Conservation (phyloP, 495 filamentous ascomycete genomes). For the Peziza echinospora region DNA sequence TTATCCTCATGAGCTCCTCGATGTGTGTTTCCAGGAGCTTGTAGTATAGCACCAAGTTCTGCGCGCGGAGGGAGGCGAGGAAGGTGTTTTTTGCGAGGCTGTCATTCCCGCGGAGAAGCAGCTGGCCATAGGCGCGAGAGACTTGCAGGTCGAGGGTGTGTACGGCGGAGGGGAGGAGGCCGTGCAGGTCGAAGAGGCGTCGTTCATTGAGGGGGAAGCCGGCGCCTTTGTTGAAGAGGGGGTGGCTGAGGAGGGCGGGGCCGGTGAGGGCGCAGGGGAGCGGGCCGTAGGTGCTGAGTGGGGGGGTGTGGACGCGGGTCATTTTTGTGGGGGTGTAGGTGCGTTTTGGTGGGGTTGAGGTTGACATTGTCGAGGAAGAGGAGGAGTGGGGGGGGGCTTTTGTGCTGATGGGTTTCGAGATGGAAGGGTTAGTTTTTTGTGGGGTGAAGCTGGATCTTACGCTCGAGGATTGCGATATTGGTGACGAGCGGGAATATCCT, state of each 20-base stretch:
- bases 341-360: too few species aligned
- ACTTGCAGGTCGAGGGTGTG: constrained; percentile 68
- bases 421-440: too few species aligned
- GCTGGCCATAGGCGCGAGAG: constrained; percentile 57
- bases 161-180: constrained; percentile 46
- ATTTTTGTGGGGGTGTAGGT: too few species aligned
- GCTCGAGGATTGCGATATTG: too few species aligned
- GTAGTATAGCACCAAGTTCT: constrained; percentile 33
- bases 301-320: too few species aligned
- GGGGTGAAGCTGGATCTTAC: too few species aligned
- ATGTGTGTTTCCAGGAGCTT: constrained; percentile 26
- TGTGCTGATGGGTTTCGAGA: too few species aligned
- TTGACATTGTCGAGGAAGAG: too few species aligned
- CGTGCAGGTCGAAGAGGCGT: constrained; percentile 42
- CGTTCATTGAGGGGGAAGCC: constrained; percentile 52
- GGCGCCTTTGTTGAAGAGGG: constrained; percentile 69
- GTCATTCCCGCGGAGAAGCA: constrained; percentile 37
- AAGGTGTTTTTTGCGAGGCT: constrained; percentile 64
- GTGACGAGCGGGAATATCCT: too few species aligned
- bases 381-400: too few species aligned
- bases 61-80: constrained; percentile 56
- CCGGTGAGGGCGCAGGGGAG: constrained; percentile 30
- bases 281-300: constrained; percentile 9
- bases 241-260: constrained; percentile 38
- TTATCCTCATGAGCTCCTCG: constrained; percentile 71